Conservation (phyloP, 345 rosid species). For the Cochlearia excelsa region DNA sequence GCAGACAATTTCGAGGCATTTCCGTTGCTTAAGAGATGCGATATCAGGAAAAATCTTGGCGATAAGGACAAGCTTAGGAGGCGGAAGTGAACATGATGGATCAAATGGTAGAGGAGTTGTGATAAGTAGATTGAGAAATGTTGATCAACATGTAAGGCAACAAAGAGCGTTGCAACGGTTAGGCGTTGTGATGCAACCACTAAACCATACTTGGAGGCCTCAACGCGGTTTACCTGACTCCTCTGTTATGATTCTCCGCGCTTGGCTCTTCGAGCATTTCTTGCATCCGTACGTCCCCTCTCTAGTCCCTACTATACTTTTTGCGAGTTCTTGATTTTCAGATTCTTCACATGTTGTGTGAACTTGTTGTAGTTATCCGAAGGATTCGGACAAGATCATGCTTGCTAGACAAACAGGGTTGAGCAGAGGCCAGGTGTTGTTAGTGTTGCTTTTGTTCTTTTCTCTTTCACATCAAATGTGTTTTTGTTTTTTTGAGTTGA, state of each 20-base stretch:
- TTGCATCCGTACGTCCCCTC: constrained; percentile 76
- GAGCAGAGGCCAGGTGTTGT: constrained; percentile 90
- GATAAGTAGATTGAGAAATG: constrained; percentile 78
- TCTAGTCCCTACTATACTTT: neutral
- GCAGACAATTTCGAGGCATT: constrained; percentile 92
- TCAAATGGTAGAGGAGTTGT: constrained; percentile 64
- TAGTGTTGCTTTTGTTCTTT: neutral
- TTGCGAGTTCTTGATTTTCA: neutral
- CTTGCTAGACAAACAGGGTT: constrained; percentile 97
- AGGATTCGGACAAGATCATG: constrained; percentile 96
- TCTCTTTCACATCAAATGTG: neutral
- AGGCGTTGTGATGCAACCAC: constrained; percentile 67
- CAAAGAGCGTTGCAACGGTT: constrained; percentile 87
- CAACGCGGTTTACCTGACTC: constrained; percentile 95
- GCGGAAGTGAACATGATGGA: constrained; percentile 68
- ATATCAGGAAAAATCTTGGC: constrained; percentile 67
- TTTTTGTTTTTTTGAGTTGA: constrained; percentile 1
- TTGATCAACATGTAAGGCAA: constrained; percentile 93
- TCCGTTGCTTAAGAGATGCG: constrained; percentile 86
- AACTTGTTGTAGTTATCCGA: constrained; percentile 59
- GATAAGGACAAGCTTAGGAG: constrained; percentile 66
- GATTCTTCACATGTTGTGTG: too few relatives aligned
- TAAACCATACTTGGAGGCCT: constrained; percentile 76
- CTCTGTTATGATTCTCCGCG: constrained; percentile 89
- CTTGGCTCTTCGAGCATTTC: constrained; percentile 99